Evolutionary conservation across 2,329 filamentous ascomycete species (phyloP).

Genomic region (Trichoderma endophyticum): DNA sequence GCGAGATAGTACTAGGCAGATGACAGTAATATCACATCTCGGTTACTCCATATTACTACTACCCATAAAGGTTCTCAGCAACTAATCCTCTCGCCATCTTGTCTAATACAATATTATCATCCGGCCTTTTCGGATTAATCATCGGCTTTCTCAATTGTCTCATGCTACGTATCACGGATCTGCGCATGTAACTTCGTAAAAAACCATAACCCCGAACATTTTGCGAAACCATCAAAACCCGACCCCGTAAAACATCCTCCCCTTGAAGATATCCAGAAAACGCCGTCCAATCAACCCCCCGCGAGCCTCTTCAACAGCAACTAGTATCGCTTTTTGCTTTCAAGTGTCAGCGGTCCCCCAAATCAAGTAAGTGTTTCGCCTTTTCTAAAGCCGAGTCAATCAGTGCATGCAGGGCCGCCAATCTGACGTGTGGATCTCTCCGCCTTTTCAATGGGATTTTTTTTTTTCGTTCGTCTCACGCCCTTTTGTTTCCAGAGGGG

Average conservation of each 20-base stretch:
- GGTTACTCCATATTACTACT: not conserved
- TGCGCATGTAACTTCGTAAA: not conserved
- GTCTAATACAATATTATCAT: not conserved
- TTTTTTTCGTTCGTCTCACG: not conserved
- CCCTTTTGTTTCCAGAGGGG: not conserved
- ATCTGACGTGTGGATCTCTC: constrained; percentile 14
- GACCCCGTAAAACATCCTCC: not conserved
- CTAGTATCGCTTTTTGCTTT: not conserved
- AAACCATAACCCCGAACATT: not conserved
- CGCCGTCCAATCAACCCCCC: not conserved
- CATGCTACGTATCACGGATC: not conserved
- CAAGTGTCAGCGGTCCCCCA: not conserved
- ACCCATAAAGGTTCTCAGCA: not conserved
- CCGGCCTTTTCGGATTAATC: not conserved
- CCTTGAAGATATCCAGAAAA: not conserved
- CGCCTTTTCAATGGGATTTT: not conserved
- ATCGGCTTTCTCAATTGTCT: not conserved
- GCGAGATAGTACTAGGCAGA: not conserved
- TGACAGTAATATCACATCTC: not conserved
- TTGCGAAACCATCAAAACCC: not conserved
- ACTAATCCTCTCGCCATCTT: not conserved
- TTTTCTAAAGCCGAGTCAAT: not conserved
- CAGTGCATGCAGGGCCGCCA: constrained; percentile 9
- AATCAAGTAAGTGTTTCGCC: not conserved
- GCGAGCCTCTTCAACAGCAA: not conserved